phyloP scores from a whole-genome alignment of 768 basidiomycete species.

The Mycena maculata region DNA sequence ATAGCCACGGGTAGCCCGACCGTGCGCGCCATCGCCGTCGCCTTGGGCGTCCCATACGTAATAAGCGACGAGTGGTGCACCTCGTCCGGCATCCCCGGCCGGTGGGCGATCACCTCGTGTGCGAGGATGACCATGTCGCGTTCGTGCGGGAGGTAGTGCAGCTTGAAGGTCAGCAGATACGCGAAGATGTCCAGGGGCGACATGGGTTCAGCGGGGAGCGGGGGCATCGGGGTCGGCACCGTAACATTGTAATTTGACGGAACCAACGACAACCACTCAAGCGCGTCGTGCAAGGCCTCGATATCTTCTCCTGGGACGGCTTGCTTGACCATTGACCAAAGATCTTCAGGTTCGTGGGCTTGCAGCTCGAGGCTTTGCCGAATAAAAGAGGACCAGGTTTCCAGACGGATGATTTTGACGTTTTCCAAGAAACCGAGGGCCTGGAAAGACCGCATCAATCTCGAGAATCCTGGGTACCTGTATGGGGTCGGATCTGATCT shows the following conservation, averaged over 20 bases:
- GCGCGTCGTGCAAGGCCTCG: conserved; percentile 48
- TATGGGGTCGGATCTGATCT: neutral
- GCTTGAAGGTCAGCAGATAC: conserved; percentile 72
- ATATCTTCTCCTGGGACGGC: conserved; percentile 34
- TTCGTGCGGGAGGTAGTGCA: conserved; percentile 77
- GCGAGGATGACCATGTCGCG: conserved; percentile 89
- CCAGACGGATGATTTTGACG: conserved; percentile 47
- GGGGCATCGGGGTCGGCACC: conserved; percentile 46
- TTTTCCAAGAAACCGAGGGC: conserved; percentile 74
- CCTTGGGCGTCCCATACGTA: conserved; percentile 63
- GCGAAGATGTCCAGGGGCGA: conserved; percentile 83
- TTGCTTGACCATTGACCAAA: conserved; percentile 17
- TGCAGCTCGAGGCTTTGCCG: conserved; percentile 40
- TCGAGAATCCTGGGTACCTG: conserved; percentile 88
- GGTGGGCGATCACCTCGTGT: conserved; percentile 78
- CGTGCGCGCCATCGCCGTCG: conserved; percentile 90
- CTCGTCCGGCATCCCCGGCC: conserved; percentile 48
- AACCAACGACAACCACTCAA: conserved; percentile 62
- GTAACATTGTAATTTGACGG: conserved; percentile 27
- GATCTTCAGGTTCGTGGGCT: conserved; percentile 28
- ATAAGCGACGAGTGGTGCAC: conserved; percentile 77
- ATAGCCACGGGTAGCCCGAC: conserved; percentile 91
- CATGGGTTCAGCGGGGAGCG: conserved; percentile 54
- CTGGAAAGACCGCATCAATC: conserved; percentile 79
- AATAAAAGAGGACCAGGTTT: conserved; percentile 54